Evolutionary conservation across 352 stramenopile species (phyloP), one percentile per base, ranked within the genome.

Genomic region (Pythium utonaiense): DNA sequence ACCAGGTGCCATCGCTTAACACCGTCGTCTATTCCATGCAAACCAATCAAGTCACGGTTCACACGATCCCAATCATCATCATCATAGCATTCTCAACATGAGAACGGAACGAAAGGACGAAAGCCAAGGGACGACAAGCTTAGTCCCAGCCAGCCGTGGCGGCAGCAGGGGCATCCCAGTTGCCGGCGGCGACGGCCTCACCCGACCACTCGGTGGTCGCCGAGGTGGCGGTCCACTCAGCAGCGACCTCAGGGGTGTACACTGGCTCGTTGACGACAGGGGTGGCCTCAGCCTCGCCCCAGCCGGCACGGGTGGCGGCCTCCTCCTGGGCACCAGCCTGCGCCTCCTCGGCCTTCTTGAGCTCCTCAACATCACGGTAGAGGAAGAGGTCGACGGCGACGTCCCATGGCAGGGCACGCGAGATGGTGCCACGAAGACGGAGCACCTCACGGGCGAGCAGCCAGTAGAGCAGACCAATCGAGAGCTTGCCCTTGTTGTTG

Each of bases 401-500:
- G 62, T 99, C 96, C 98, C 98, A 99, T 67, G 96, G 91, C 33
- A 91, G 75, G 31, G 85, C 77, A 66, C 96, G 91, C 74, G 84
- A 97, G 71, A 99, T 97, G 55, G 91, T 97, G 80, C 97, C 97
- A 62, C 97, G 92, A 55, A 99, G 85, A 77, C 97, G 91, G 53
- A 99, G 83, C 68, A 99, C 96, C 79, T 99, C 97, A 85, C 98
- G 93, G 49, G 98, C 93, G 33, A 99, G 89, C 50, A 99, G 85
- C 97, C 97, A 99, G 93, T 99, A 99, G 69, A 99, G 83, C 63
- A 99, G 88, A 83, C 97, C 98, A 74, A 99, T 99, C 59, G 96
- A 99, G 64, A 98, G 94, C 88, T 99, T 99, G 83, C 96, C 97
- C 92, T 99, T 99, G 96, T 99, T 99, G 96, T 99, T 99, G 69